phyloP scores from a whole-genome alignment of 495 filamentous ascomycete genomes.

The Podospora bellae-mahoneyi region DNA sequence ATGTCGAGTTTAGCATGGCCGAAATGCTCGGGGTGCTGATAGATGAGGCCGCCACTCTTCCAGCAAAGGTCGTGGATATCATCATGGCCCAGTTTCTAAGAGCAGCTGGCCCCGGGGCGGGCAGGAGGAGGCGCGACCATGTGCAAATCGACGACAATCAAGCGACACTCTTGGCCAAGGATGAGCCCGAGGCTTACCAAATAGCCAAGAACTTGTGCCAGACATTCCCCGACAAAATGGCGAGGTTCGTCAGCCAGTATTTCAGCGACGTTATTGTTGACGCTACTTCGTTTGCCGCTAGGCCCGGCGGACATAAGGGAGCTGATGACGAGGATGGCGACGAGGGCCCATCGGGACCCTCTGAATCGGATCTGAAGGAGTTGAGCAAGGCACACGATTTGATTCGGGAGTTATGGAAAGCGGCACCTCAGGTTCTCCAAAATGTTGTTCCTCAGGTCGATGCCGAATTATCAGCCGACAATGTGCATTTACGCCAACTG shows the following conservation, averaged over 20 bases:
- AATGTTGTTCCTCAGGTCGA: constrained; percentile 95
- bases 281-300: constrained; percentile 58
- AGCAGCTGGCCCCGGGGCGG: constrained; percentile 62
- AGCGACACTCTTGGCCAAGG: constrained; percentile 74
- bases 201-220: constrained; percentile 96
- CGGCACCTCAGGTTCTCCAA: constrained; percentile 79
- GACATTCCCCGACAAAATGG: constrained; percentile 87
- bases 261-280: constrained; percentile 96
- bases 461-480: constrained; percentile 86
- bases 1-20: constrained; percentile 90
- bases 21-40: constrained; percentile 77
- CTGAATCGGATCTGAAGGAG: constrained; percentile 81
- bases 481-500: constrained; percentile 75
- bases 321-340: constrained; percentile 74
- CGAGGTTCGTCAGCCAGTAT: constrained; percentile 87
- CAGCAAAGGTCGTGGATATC: constrained; percentile 81
- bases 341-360: constrained; percentile 54
- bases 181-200: constrained; percentile 86
- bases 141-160: constrained; percentile 50
- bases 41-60: constrained; percentile 79
- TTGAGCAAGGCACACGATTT: constrained; percentile 84
- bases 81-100: constrained; percentile 94
- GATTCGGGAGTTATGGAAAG: constrained; percentile 90
- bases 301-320: constrained; percentile 48
- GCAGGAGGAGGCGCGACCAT: constrained; percentile 52